Evolutionary conservation across 768 basidiomycete genomes (phyloP), one percentile per base, ranked within the genome.

Genomic region (Rhizopogon vulgaris): DNA sequence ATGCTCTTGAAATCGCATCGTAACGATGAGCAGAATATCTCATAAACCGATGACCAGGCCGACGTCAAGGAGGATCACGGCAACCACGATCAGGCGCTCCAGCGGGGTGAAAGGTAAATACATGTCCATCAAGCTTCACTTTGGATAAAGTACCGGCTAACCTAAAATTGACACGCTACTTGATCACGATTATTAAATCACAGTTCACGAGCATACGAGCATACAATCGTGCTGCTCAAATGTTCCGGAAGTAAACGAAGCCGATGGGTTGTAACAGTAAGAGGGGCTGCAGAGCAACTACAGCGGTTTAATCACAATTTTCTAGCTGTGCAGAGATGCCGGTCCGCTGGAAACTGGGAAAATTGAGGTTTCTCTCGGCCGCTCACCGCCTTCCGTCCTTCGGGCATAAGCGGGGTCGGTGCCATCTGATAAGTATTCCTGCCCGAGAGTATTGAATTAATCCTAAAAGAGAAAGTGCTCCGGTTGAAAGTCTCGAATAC

Each of bases 381-480:
- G 12, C 12, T 18, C 18, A 32, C n/a, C 30, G 2, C 12, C 30
- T 32, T 14, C 43, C 43, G 30, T 1, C 1, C 18, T 30, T 22
- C 22, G 22, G 22, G 22, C 22, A 22, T 22, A 12, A 32, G 14
- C 14, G 18, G 17, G 17, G 9, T 6, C 4, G 10, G 27, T 6
- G 11, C 1, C n/a, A 15, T 34, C 30, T 15, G 14, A 24, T 6
- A 34, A 34, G 22, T 22, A 22, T 1, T 22, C 22, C 22, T 34
- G 30, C 17, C 32, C 34, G 45, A 67, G 73, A 52, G 71, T 73
- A 58, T 22, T 60, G 66, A 46, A 58, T 65, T 4, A 61, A 76
- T 48, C 40, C 69, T 36, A 46, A 64, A 49, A 47, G 76, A 78
- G 56, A 60, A 69, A 49, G 74, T 77, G 28, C 70, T 71, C 51